Evolutionary conservation across 148 eudicot genomes (phyloP), one percentile per base, ranked within the genome.

Genomic region (Rhododendron vialii): DNA sequence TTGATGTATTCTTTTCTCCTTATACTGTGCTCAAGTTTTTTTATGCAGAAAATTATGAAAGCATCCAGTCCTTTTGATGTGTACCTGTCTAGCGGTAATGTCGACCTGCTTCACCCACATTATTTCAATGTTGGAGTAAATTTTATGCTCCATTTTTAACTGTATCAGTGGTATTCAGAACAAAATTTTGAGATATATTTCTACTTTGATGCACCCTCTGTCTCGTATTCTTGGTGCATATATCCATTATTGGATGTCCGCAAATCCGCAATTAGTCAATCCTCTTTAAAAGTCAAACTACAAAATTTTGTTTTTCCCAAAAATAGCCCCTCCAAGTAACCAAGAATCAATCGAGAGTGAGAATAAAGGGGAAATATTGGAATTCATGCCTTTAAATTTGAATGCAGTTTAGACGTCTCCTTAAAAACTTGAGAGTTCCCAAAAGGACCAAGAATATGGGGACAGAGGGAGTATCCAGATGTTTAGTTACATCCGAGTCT

Each of bases 391-490:
- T 30, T 33, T 5, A 33, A 71, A 13, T 71, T 26, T 14, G 38
- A 71, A 26, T 33, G 76, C 20, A 30, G 76, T 33, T 33, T 30
- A 14, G 7, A 12, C 18, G 18, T 26, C 38, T 12, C 18, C 20
- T 14, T 14, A 71, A 30, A 33, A 63, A 63, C 28, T 63, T 24
- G 71, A 22, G 15, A 71, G 8, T 71, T 71, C 41, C 75, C 76
- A 30, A 33, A 71, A 33, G 38, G 76, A 3, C 35, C 38, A 28
- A 30, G 36, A 69, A 30, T 33, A 0, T 71, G 76, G 76, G 38
- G 38, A 69, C 36, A 13, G 36, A 14, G 76, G 38, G 76, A 71
- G 76, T 71, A 71, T 81, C 82, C 84, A 33, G 51, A 84, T 53
- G 81, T 84, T 36, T 22, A 38, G 71, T 35, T 75, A 7, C 30